Conservation (phyloP, 176 grass and related monocot species). For the Miscanthus lutarioriparius region DNA sequence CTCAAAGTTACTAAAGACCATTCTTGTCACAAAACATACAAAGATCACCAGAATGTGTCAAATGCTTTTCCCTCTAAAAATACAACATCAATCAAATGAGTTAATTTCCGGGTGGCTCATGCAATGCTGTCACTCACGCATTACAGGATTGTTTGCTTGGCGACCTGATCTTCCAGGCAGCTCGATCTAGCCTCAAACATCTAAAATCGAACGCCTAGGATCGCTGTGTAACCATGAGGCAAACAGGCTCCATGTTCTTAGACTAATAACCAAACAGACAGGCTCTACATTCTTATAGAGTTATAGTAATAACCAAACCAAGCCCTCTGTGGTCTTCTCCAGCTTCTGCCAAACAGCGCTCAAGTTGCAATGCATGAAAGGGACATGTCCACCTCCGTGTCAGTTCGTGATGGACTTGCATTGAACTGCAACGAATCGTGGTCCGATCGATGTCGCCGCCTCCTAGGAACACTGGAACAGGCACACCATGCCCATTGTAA, state of each 20-base stretch:
- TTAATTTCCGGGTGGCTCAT: neutral
- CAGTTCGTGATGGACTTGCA: conserved; percentile 24
- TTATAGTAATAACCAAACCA: no score
- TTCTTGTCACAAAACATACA: neutral
- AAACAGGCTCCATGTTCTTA: no score
- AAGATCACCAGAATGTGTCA: neutral
- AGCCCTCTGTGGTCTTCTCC: neutral
- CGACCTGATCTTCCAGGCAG: no score
- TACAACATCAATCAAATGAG: neutral
- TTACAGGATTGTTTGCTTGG: neutral
- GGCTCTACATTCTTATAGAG: no score
- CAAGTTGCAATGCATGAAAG: conserved; percentile 31
- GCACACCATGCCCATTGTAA: neutral
- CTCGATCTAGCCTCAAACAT: no score
- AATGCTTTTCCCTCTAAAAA: neutral
- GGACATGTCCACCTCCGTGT: conserved; percentile 19
- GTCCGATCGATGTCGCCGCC: neutral
- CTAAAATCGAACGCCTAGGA: no score
- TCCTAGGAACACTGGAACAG: conserved; percentile 21
- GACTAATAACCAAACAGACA: no score
- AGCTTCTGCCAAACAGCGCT: conserved; percentile 27
- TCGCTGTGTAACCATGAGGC: no score
- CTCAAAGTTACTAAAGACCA: neutral
- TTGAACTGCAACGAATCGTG: neutral
- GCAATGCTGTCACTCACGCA: neutral